Percentiles rank a stretch among this genome's conserved stretches.
These are phyloP conservation scores for grape (Vitis vinifera) DNA, from an alignment of 164 flowering plant species.

Conservation along the genomic window DNA sequence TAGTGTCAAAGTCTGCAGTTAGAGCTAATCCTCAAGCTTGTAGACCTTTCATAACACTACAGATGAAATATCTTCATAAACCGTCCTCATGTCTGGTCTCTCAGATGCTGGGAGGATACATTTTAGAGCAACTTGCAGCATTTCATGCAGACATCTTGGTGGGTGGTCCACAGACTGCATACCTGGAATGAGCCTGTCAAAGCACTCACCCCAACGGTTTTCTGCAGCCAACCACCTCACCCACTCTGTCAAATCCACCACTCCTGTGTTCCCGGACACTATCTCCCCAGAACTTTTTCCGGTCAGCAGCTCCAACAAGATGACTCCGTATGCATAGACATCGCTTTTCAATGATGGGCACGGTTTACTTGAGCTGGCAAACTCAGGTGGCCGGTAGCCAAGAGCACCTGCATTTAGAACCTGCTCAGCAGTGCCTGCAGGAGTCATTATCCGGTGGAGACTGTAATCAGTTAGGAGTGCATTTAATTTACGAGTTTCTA, in stretches of 20 bases:
- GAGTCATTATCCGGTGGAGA: conserved; percentile 69
- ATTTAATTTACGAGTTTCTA: conserved; percentile 39
- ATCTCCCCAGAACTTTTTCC: conserved; percentile 67
- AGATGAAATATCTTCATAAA: conserved; percentile 54
- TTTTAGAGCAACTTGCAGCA: conserved; percentile 57
- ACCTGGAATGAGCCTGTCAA: conserved; percentile 34
- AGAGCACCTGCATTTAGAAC: conserved; percentile 71
- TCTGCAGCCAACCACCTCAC: conserved; percentile 48
- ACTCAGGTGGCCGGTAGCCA: conserved; percentile 81
- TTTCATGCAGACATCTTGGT: conserved; percentile 29
- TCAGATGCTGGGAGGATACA: conserved; percentile 71
- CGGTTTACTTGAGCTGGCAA: conserved; percentile 67
- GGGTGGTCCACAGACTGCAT: conserved; percentile 9
- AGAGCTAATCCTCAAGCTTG: background rate
- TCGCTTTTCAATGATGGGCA: conserved; percentile 75
- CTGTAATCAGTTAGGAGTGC: conserved; percentile 65
- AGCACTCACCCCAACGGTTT: conserved; percentile 49
- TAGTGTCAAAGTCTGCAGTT: conserved; percentile 4
- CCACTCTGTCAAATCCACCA: conserved; percentile 74
- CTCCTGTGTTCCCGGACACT: conserved; percentile 40
- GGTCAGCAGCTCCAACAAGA: conserved; percentile 65
- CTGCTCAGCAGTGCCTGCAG: conserved; percentile 73
- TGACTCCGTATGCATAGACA: conserved; percentile 78
- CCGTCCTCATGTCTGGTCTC: conserved; percentile 62
- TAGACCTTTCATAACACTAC: conserved; percentile 15